Evolutionary conservation across 2,329 filamentous ascomycete species (phyloP), one percentile per base, ranked within the genome.

Genomic region (Alternaria panax): DNA sequence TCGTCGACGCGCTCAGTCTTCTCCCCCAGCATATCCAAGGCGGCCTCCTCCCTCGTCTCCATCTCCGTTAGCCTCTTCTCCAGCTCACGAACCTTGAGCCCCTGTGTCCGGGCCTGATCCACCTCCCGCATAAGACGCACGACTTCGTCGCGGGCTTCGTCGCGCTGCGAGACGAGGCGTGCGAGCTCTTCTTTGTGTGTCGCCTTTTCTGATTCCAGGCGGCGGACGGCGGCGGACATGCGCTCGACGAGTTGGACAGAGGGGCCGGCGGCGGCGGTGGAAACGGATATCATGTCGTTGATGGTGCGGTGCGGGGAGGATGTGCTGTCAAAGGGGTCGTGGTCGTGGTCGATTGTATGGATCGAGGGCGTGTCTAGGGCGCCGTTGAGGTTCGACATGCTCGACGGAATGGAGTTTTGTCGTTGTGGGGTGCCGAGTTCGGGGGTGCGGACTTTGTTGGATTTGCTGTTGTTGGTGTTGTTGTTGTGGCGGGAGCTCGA

Each of bases 1-100:
- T 99, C 95, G 74, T 97, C 93, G 2, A 97, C 93, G 73, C 90
- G 82, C 83, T 99, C 95, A 78, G 92, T 97, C 86, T 97, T 97
- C 85, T 99, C 95, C 1, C 95, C 95, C 57, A 99, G 81, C 88
- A 98, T 90, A 81, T 98, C 93, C 53, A 99, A 83, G 60, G 92
- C 96, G 14, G 93, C 95, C 75, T 96, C 89, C 75, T 98, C 97
- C 70, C 94, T 85, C 63, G 87, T 83, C 71, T 92, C 89, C 65
- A 97, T 82, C 41, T 87, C 86, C 27, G 80, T 81, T 50, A 97
- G 81, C 67, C 92, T 86, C 45, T 79, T 80, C 76, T 96, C 90
- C 14, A 97, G 78, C 60, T 85, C 83, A 20, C 83, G 81, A 0
- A 93, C 85, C 59, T 85, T 87, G 52, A 81, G 78, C 14, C 88